A percentile compares a stretch with the other conserved stretches of the same genome.
Evolutionary conservation across 345 rosid species (phyloP).

Genomic region (Chamaenerion angustifolium): DNA sequence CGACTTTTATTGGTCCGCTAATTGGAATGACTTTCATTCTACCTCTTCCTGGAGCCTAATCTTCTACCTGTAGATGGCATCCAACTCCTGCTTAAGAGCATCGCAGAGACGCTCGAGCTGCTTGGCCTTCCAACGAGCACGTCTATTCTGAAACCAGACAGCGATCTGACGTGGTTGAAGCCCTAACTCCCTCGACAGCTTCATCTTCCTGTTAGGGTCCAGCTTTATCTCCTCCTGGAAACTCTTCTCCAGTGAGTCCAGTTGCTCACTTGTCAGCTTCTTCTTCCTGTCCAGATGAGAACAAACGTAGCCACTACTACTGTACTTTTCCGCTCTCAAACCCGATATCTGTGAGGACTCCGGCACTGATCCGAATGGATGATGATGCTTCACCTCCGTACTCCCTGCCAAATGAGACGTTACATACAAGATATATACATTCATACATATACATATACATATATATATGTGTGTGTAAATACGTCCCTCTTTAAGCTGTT

Average conservation of each 20-base stretch:
- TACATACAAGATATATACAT: too few relatives aligned
- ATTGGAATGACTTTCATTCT: too few relatives aligned
- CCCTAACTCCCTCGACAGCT: slow-evolving; percentile 60
- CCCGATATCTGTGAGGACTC: not conserved
- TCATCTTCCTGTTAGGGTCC: slow-evolving; percentile 68
- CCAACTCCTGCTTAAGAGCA: slow-evolving; percentile 23
- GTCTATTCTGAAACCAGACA: slow-evolving; percentile 69
- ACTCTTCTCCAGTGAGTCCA: slow-evolving; percentile 61
- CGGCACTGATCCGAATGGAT: not conserved
- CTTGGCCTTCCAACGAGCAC: slow-evolving; percentile 56
- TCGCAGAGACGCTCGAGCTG: slow-evolving; percentile 37
- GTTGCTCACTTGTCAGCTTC: slow-evolving; percentile 49
- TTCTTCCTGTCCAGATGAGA: slow-evolving; percentile 47
- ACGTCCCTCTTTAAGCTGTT: too few relatives aligned
- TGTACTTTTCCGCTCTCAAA: not conserved
- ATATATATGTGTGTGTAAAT: too few relatives aligned
- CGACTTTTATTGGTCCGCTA: too few relatives aligned
- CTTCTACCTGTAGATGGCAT: too few relatives aligned
- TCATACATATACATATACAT: too few relatives aligned
- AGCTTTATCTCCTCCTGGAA: slow-evolving; percentile 80
- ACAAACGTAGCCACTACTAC: slow-evolving; percentile 1
- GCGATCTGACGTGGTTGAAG: slow-evolving; percentile 66
- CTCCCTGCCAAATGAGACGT: slow-evolving; percentile 27
- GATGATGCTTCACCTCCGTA: slow-evolving; percentile 31
- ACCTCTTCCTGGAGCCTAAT: too few relatives aligned